Percentiles rank a stretch among this genome's conserved stretches.
These are phyloP conservation scores for Mycocalia duriaeana DNA, from an alignment of 1,284 basidiomycete genomes.

Conservation along the genomic window DNA sequence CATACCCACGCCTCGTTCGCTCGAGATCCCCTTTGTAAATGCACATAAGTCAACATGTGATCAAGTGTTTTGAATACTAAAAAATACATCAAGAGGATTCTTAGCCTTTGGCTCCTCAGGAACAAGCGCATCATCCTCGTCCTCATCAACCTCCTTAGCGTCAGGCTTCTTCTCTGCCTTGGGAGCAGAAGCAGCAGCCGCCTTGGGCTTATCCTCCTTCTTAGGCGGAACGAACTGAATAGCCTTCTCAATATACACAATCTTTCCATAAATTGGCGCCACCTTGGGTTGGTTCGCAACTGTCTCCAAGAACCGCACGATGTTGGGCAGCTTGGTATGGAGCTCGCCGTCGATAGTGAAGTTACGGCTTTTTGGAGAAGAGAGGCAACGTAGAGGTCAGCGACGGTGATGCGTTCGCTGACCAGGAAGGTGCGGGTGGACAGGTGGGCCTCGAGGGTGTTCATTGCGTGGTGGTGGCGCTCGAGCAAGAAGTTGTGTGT, in stretches of 20 bases:
- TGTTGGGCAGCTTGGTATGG: constrained; percentile 71
- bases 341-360: constrained; percentile 59
- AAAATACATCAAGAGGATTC: constrained; percentile 94
- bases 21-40: no score
- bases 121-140: constrained; percentile 45
- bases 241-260: constrained; percentile 68
- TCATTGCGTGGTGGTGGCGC: constrained; percentile 50
- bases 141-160: constrained; percentile 55
- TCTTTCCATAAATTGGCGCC: constrained; percentile 60
- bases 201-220: constrained; percentile 71
- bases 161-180: constrained; percentile 61
- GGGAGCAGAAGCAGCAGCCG: constrained; percentile 43
- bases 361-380: constrained; percentile 46
- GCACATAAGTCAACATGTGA: no score
- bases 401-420: constrained; percentile 90
- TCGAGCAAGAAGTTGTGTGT: constrained; percentile 51
- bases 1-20: no score
- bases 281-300: constrained; percentile 79
- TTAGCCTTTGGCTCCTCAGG: constrained; percentile 61
- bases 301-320: constrained; percentile 81
- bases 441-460: constrained; percentile 73
- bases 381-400: constrained; percentile 75
- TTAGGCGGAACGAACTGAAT: constrained; percentile 64
- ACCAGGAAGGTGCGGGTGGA: constrained; percentile 85
- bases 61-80: no score